Conservation (phyloP, 2,329 filamentous ascomycete genomes). For the Plectosphaerella sp. region DNA sequence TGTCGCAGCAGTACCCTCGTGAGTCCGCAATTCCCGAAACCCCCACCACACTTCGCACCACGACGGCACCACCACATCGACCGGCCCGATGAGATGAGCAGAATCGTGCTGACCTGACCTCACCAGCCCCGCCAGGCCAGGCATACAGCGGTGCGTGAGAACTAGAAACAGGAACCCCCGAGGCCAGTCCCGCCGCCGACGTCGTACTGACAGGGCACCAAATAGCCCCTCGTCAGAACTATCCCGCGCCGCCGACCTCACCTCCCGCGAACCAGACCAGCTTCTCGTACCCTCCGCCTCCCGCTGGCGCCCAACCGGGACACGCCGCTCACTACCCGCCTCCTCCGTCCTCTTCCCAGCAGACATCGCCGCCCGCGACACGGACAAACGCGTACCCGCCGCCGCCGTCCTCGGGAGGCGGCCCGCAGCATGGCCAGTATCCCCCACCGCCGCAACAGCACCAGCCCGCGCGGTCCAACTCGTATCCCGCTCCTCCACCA, state of each 20-base stretch:
- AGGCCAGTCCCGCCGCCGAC: background rate
- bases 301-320: constrained; percentile 4
- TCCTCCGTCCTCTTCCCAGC: constrained; percentile 13
- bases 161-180: background rate
- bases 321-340: constrained; percentile 10
- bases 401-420: background rate
- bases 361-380: constrained; percentile 3
- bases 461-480: constrained; percentile 4
- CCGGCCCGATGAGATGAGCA: background rate
- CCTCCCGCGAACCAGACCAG: constrained; percentile 40
- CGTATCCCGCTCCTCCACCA: constrained; percentile 16
- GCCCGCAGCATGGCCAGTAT: constrained; percentile 5
- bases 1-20: background rate
- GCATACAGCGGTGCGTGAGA: background rate
- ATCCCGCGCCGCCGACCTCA: constrained; percentile 42
- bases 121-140: background rate
- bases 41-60: too few species aligned
- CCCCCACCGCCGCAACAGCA: constrained; percentile 7
- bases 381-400: background rate
- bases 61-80: background rate
- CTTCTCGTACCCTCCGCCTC: constrained; percentile 34
- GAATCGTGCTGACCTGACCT: background rate
- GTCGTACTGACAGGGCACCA: background rate
- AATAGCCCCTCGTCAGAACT: constrained; percentile 25
- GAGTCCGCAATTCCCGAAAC: background rate